A percentile compares a stretch with the other conserved stretches of the same genome.
phyloP scores from a whole-genome alignment of 1,139 yeast species.

The Candida neerlandica region DNA sequence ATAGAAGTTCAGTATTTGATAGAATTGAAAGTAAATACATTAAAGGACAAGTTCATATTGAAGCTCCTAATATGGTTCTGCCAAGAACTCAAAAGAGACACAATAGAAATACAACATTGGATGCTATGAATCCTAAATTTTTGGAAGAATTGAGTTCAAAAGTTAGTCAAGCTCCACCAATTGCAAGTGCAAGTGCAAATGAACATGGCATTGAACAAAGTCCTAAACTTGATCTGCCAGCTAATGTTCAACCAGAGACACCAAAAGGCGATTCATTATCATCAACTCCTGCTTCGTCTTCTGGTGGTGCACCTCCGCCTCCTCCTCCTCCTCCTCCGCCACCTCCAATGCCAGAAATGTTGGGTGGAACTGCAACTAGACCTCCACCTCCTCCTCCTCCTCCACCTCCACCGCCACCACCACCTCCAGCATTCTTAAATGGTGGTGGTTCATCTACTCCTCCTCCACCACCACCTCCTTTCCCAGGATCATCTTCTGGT shows the following conservation, averaged over 20 bases:
- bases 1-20: conserved; percentile 22
- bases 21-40: conserved; percentile 52
- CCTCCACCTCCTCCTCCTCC: conserved; percentile 29
- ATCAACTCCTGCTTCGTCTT: conserved; percentile 13
- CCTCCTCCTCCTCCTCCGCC: conserved; percentile 35
- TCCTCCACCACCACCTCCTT: conserved; percentile 24
- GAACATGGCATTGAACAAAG: neutral
- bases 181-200: conserved; percentile 22
- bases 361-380: conserved; percentile 20
- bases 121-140: conserved; percentile 54
- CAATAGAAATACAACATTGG: conserved; percentile 37
- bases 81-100: conserved; percentile 24
- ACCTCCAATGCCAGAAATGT: conserved; percentile 17
- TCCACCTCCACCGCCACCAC: conserved; percentile 31
- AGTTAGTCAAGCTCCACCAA: conserved; percentile 43
- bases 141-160: conserved; percentile 59
- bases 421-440: conserved; percentile 21
- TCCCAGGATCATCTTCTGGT: conserved; percentile 24
- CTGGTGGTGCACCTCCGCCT: conserved; percentile 25
- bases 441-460: conserved; percentile 22
- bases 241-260: neutral
- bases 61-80: conserved; percentile 15
- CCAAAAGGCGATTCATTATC: neutral
- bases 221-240: neutral
- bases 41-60: conserved; percentile 41